Evolutionary conservation across 257 asterid species (phyloP).

Genomic region (Capsicum pubescens): DNA sequence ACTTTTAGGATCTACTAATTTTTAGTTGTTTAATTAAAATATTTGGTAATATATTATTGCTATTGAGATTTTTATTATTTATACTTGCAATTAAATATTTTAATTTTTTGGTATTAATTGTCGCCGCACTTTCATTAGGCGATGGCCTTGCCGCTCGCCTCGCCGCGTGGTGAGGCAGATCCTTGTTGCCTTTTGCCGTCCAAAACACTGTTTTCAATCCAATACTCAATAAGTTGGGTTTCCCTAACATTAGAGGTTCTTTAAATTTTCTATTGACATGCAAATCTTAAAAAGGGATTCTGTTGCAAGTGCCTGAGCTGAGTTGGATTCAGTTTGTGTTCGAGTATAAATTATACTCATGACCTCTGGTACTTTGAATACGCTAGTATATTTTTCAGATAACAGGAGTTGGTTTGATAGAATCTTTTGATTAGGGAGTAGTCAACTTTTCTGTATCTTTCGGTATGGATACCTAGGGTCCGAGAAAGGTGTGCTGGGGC

Average conservation of each 20-base stretch:
- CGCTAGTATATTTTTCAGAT: background rate
- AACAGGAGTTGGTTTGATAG: background rate
- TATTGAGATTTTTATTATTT: no score
- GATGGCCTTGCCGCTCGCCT: no score
- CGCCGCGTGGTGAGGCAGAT: no score
- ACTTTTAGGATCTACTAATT: no score
- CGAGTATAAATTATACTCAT: slow-evolving; percentile 1
- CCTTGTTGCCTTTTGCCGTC: no score
- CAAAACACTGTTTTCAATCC: background rate
- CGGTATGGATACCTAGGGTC: background rate
- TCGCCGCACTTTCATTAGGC: no score
- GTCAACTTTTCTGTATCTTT: background rate
- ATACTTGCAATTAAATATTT: no score
- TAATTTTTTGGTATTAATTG: no score
- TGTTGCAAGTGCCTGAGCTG: background rate
- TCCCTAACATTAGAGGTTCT: background rate
- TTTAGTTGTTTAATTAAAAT: no score
- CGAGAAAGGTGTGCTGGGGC: background rate
- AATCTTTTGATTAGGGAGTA: background rate
- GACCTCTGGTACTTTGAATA: background rate
- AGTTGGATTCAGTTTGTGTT: background rate
- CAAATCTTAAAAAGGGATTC: background rate
- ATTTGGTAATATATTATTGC: no score
- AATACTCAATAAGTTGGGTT: background rate
- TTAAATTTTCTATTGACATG: background rate